A percentile compares a stretch with the other conserved stretches of the same genome.
Evolutionary conservation across 169 alveolate species (phyloP).

Genomic region (Plasmodium billcollinsi): DNA sequence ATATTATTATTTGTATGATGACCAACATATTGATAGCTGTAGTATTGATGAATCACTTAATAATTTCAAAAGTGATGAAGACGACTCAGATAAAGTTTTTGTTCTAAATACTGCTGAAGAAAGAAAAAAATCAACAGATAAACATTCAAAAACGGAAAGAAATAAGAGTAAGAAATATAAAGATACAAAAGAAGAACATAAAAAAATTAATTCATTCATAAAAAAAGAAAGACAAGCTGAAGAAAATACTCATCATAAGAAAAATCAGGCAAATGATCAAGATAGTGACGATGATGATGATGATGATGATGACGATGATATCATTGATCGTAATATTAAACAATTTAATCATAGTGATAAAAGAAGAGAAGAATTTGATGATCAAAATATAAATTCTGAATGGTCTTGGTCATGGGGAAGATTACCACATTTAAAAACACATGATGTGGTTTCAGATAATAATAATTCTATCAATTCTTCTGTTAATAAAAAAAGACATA

Average conservation of each 20-base stretch:
- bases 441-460: conserved; percentile 31
- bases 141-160: conserved; percentile 17
- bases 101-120: background rate
- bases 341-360: background rate
- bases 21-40: conserved; percentile 66
- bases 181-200: background rate
- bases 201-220: background rate
- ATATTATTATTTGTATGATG: conserved; percentile 24
- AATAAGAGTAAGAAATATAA: conserved; percentile 4
- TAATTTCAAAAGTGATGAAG: conserved; percentile 37
- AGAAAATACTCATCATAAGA: conserved; percentile 1
- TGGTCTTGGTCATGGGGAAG: conserved; percentile 80
- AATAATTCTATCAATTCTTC: conserved; percentile 22
- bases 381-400: conserved; percentile 64
- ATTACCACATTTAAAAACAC: conserved; percentile 67
- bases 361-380: conserved; percentile 18
- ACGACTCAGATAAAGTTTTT: conserved; percentile 21
- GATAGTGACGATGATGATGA: background rate
- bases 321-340: background rate
- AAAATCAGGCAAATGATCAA: background rate
- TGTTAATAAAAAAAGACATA: conserved; percentile 29
- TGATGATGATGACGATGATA: background rate
- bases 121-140: conserved; percentile 19
- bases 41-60: conserved; percentile 31
- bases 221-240: background rate